Evolutionary conservation across 2,329 filamentous ascomycete species (phyloP).

Genomic region (Tothia fuscella): DNA sequence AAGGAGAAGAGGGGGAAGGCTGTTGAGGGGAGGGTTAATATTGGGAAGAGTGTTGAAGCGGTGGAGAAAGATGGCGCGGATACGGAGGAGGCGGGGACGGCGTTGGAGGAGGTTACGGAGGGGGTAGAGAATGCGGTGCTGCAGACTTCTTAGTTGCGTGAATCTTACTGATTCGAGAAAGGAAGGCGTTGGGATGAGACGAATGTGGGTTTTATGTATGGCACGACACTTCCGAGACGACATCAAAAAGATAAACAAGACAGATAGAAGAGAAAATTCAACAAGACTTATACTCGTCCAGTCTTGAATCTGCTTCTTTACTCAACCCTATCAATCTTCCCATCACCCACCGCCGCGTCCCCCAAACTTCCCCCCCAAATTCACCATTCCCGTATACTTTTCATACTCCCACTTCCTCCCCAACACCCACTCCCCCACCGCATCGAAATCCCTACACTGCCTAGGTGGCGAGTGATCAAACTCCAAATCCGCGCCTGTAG

Average conservation of each 20-base stretch:
- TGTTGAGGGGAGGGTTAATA: conserved; percentile 43
- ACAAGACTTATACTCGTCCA: too few relatives aligned
- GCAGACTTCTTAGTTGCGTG: conserved; percentile 23
- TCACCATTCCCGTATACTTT: conserved; percentile 2
- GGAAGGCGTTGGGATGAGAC: background rate
- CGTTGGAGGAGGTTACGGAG: conserved; percentile 31
- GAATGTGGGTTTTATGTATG: too few relatives aligned
- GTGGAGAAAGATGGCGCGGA: conserved; percentile 57
- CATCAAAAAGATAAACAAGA: too few relatives aligned
- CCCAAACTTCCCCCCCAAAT: background rate
- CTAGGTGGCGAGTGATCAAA: conserved; percentile 3
- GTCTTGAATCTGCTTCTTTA: too few relatives aligned
- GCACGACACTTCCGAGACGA: too few relatives aligned
- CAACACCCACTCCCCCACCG: background rate
- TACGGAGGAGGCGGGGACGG: conserved; percentile 21
- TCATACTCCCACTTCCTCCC: conserved; percentile 7
- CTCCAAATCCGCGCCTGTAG: conserved; percentile 1
- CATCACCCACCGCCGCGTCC: too few relatives aligned
- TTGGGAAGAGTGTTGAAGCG: conserved; percentile 65
- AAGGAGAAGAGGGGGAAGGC: conserved; percentile 35
- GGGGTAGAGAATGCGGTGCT: conserved; percentile 33
- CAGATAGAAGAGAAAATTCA: too few relatives aligned
- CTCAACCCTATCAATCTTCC: too few relatives aligned
- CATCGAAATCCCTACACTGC: conserved; percentile 3
- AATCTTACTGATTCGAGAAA: too few relatives aligned